These are phyloP conservation scores for Pseudogymnoascus sp. DNA, from an alignment of 2,329 filamentous ascomycete genomes.

Conservation along the genomic window DNA sequence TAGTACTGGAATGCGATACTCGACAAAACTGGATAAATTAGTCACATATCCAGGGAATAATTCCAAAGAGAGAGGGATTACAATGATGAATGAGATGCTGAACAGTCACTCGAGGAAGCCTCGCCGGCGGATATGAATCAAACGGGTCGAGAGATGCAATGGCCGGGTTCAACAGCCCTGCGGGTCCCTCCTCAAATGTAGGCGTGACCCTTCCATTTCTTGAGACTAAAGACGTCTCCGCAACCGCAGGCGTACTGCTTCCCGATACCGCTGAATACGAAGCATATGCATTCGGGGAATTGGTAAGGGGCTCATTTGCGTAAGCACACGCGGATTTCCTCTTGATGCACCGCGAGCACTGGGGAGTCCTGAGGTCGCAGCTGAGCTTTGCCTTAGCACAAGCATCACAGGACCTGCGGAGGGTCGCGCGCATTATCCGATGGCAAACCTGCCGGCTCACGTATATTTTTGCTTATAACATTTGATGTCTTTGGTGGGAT, in stretches of 20 bases:
- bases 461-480: background rate
- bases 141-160: slow-evolving; percentile 42
- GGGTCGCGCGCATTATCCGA: slow-evolving; percentile 42
- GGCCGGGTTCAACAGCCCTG: slow-evolving; percentile 18
- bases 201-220: background rate
- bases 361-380: slow-evolving; percentile 45
- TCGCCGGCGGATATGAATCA: slow-evolving; percentile 45
- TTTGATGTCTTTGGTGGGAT: background rate
- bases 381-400: slow-evolving; percentile 48
- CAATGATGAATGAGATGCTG: slow-evolving; percentile 49
- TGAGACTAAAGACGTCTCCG: background rate
- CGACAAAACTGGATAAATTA: slow-evolving; percentile 37
- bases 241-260: background rate
- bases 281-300: background rate
- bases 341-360: slow-evolving; percentile 46
- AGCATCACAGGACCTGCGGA: slow-evolving; percentile 46
- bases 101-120: slow-evolving; percentile 41
- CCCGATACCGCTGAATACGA: slow-evolving; percentile 9
- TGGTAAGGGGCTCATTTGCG: slow-evolving; percentile 42
- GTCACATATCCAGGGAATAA: background rate
- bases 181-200: background rate
- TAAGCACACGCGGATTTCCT: slow-evolving; percentile 40
- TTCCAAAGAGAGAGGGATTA: slow-evolving; percentile 28
- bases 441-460: background rate
- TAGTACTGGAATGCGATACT: slow-evolving; percentile 54